Percentiles rank a stretch among this genome's conserved stretches.
Conservation (phyloP, 306 rosid genomes). For the Styphnolobium japonicum region DNA sequence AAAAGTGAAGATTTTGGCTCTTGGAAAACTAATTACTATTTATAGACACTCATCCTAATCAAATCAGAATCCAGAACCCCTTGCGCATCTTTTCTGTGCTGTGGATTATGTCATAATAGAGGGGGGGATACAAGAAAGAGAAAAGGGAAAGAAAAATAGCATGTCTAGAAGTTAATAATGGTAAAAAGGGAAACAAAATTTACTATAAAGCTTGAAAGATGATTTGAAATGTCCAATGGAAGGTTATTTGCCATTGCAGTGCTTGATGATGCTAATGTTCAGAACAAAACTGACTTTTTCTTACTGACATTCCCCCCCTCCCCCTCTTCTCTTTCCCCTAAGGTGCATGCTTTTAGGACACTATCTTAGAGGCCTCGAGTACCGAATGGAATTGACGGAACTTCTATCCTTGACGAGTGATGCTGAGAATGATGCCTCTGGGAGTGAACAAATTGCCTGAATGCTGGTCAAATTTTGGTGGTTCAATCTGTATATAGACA, state of each 20-base stretch:
- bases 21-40: background rate
- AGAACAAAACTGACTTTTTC: slow-evolving; percentile 20
- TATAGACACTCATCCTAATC: background rate
- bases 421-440: slow-evolving; percentile 40
- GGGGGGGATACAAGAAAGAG: too few species aligned
- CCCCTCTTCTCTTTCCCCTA: too few species aligned
- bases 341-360: slow-evolving; percentile 98
- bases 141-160: background rate
- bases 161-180: background rate
- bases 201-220: background rate
- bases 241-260: background rate
- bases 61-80: too few species aligned
- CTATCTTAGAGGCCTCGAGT: slow-evolving; percentile 87
- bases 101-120: too few species aligned
- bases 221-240: background rate
- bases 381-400: slow-evolving; percentile 73
- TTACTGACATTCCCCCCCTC: background rate
- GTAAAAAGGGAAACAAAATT: background rate
- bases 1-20: background rate
- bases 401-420: slow-evolving; percentile 57
- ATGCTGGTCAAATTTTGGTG: slow-evolving; percentile 29
- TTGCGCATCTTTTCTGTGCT: too few species aligned
- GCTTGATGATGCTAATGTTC: slow-evolving; percentile 17
- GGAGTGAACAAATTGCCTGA: slow-evolving; percentile 41
- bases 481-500: slow-evolving; percentile 36